Conservation (phyloP, 1,284 basidiomycete species). For the Abortiporus biennis region DNA sequence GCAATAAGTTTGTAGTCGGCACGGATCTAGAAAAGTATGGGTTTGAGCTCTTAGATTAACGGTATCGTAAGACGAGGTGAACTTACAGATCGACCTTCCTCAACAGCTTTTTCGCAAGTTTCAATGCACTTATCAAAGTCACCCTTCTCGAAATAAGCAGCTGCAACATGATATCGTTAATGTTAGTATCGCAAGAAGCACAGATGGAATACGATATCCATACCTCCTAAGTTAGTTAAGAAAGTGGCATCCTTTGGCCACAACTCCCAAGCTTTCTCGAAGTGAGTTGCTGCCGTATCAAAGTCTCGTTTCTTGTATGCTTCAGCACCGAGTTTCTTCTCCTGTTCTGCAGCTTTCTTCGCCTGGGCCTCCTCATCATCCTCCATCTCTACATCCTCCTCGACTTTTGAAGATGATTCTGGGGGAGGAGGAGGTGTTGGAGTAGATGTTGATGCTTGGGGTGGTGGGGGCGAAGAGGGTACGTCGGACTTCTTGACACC, state of each 20-base stretch:
- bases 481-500: conserved; percentile 32
- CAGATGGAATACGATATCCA: conserved; percentile 19
- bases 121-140: conserved; percentile 91
- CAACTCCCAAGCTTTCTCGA: conserved; percentile 86
- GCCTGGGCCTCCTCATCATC: conserved; percentile 48
- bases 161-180: conserved; percentile 30
- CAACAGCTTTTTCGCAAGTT: conserved; percentile 90
- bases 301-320: conserved; percentile 87
- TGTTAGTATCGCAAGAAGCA: not conserved
- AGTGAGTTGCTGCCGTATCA: conserved; percentile 65
- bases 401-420: conserved; percentile 26
- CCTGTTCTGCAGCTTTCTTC: conserved; percentile 61
- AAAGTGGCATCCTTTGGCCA: conserved; percentile 94
- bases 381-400: conserved; percentile 43
- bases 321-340: conserved; percentile 76
- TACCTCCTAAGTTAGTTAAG: conserved; percentile 85
- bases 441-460: conserved; percentile 32
- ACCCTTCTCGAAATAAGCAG: conserved; percentile 91
- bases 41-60: too few relatives aligned
- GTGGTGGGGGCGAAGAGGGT: conserved; percentile 32
- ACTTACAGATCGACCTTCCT: conserved; percentile 79
- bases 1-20: conserved; percentile 80
- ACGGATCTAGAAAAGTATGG: conserved; percentile 45
- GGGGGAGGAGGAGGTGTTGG: conserved; percentile 35
- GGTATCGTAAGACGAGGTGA: too few relatives aligned